A percentile compares a stretch with the other conserved stretches of the same genome.
Evolutionary conservation across 192 early-diverging fungal species (phyloP).

Genomic region (Cladochytrium replicatum): DNA sequence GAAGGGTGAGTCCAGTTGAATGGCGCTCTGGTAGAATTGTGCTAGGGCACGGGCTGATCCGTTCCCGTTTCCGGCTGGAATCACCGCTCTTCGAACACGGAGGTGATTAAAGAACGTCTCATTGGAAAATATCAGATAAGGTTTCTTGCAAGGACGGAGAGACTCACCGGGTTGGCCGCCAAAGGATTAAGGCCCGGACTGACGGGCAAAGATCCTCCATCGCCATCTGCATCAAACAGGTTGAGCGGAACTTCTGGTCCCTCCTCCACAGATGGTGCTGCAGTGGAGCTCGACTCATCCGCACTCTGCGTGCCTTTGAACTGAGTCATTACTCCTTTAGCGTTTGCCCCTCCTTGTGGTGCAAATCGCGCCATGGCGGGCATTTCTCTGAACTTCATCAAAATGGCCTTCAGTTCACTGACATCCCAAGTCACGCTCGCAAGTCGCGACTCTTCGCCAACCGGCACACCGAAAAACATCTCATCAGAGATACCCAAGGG

Average conservation of each 20-base stretch:
- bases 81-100: constrained; percentile 8
- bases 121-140: constrained; percentile 10
- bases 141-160: not conserved
- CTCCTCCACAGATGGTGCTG: too few species aligned
- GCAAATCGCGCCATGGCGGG: not conserved
- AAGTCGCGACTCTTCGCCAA: constrained; percentile 12
- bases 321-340: not conserved
- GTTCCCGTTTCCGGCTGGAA: constrained; percentile 26
- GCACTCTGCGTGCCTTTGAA: not conserved
- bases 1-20: too few species aligned
- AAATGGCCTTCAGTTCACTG: constrained; percentile 2
- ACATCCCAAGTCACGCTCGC: constrained; percentile 20
- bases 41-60: constrained; percentile 14
- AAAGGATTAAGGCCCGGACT: too few species aligned
- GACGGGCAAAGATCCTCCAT: too few species aligned
- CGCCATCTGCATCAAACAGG: too few species aligned
- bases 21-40: constrained; percentile 6
- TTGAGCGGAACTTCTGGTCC: too few species aligned
- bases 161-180: too few species aligned
- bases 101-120: constrained; percentile 21
- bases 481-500: constrained; percentile 9
- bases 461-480: constrained; percentile 18
- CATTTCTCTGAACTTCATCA: not conserved
- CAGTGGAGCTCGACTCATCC: not conserved
- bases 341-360: not conserved